Base-by-base conservation (phyloP, 2,329 filamentous ascomycete species). In the Penicillium sp. region DNA sequence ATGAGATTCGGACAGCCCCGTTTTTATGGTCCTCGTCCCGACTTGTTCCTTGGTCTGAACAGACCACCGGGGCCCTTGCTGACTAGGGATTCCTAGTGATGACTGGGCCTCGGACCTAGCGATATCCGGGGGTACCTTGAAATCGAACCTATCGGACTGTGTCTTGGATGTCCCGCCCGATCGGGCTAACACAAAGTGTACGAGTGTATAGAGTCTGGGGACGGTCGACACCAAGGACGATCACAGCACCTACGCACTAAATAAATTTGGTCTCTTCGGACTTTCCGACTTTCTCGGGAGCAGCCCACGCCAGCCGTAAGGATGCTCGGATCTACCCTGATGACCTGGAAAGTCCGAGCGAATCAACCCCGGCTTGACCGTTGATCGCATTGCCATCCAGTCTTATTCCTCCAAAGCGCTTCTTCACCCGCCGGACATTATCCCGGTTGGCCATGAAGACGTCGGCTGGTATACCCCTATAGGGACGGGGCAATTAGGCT, bases 261-360 rank as follows among this genome's bases (percentile, higher is more conserved):
- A 20, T 36, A 10, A 30, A 7, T 18, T 35, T 16, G n/a, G 9
- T 36, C 33, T 36, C 16, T 18, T 36, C 16, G 33, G 33, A 20
- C 8, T 20, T 36, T 10, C 33, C 16, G 16, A 36, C 16, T 11
- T 20, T 36, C 33, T 36, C 2, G 13, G 33, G 33, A 18, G 20
- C 33, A 16, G 6, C 16, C 33, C 18, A 16, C 33, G 8, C 3
- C 33, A 7, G 33, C 3, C 9, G 5, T 36, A 16, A 36, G 8
- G 9, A 36, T 11, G 9, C 6, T 35, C n/a, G 31, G 31, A 11
- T 20, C 25, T 38, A 10, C 35, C 22, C 31, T 35, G 31, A 35
- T n/a, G 14, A 35, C 43, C 49, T 51, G 44, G 49, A 47, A 47
- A 24, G 18, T 44, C 49, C 49, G 49, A 44, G 25, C 49, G 33